Evolutionary conservation across 2,329 filamentous ascomycete species (phyloP), one percentile per base, ranked within the genome.

Genomic region (Aspergillus ibericus): DNA sequence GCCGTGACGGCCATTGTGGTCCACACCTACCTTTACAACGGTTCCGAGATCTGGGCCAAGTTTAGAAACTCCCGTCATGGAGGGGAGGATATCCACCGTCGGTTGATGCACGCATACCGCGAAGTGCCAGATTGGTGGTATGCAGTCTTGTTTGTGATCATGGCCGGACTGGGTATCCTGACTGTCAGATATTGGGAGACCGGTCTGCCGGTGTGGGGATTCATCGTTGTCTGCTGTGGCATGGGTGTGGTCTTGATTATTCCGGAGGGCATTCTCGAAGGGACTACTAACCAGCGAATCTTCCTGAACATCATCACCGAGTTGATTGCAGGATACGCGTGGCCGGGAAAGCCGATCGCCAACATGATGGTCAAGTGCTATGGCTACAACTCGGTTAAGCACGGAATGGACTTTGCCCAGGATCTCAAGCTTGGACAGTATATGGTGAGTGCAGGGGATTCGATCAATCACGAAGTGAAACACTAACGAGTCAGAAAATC

Each of bases 121-220:
- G 85, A 87, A 67, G 85, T 85, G 0, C 85, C 85, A 0, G 82
- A 81, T 1, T 87, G 82, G 84, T 88, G 85, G 85, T 88, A 87
- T 70, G 35, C 22, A 1, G 56, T 50, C 2, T 49, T 78, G 25
- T 74, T 74, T 1, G 38, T 73, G 1, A 40, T 73, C 1, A 63
- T 74, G n/a, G 22, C 77, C 7, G 75, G 66, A 1, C 55, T 77
- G 2, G 72, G 74, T 5, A 69, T 77, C 34, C 60, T 71, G 16
- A 72, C 69, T 46, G 44, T 63, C 34, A 55, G 50, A 48, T 44
- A 72, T 34, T 79, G 74, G 62, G 68, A 76, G 49, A 75, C 76
- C 0, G 72, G 72, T 0, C 62, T 78, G 15, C 77, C 77, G 0
- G 74, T 73, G 15, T 78, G 74, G 61, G 76, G 74, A 5, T 68